Base-by-base conservation (phyloP, 2,329 filamentous ascomycete genomes). In the Albophoma yamanashiensis region DNA sequence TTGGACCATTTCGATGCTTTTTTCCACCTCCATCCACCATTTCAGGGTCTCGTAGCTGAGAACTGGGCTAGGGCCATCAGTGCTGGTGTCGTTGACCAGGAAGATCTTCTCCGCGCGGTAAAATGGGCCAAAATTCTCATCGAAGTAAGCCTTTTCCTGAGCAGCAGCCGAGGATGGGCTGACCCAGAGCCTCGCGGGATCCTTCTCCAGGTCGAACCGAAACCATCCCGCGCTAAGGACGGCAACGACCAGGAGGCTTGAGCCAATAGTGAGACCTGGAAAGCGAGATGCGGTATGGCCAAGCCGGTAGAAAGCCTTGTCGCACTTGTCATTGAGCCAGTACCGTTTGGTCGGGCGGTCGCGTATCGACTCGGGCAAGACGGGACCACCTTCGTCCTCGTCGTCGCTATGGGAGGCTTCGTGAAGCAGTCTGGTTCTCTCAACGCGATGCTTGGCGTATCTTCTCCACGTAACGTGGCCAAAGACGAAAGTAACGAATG, bases 111-210 rank as follows among this genome's bases (percentile, higher is more conserved):
- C 90, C 0, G 92, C 89, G 47, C 94, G 89, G 75, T 94, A 99
- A 70, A 99, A 99, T 0, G 93, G 92, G 0, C 94, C 95, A 71
- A 99, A 99, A 67, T 91, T 92, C 42, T 83, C 73, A 70, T 99
- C 95, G 65, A 97, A 99, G 71, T 95, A 99, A 1, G 83, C 82
- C 76, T 99, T 99, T 71, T 99, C 93, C 70, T 91, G 83, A 0
- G 94, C 94, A 25, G 95, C 93, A 56, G 87, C 84, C 4, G 94
- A 97, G 11, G 89, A 89, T 9, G 94, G 94, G 67, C 93, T 92
- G n/a, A 99, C 94, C 94, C 94, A 99, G 11, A 99, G 78, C 56
- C 89, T 86, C 14, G 95, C 94, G 7, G 94, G 94, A 63, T 97
- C 89, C 27, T 81, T 89, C 73, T 97, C 94, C 42, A 99, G 81